Base-by-base conservation (phyloP, 23 red algal genomes). In the Gracilariopsis chorda region DNA sequence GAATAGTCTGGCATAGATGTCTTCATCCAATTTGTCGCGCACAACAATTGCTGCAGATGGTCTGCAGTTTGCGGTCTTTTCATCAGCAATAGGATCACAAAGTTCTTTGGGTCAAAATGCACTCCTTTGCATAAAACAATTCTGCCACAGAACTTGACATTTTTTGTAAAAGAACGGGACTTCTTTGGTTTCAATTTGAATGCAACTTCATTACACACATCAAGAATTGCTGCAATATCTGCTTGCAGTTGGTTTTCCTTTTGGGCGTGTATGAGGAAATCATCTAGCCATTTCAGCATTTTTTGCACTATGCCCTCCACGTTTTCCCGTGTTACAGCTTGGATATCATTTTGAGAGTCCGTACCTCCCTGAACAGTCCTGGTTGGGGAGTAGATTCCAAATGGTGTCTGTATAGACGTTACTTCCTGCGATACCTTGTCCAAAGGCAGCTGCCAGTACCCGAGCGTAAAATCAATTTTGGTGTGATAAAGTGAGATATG, bases 301-400 rank as follows among this genome's bases (percentile, higher is more conserved):
- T 64, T 41, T 21, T 47, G 28, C 3, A 60, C 7, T 30, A 0
- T 13, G 5, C 36, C 68, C 28, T 1, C 29, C 2, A 88, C 1
- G 8, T 4, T 42, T 40, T 29, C 44, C 57, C 1, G 51, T 29
- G 84, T 77, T 1, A 73, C 30, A 39, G 84, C 19, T 36, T 88
- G 65, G 23, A 49, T 74, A 58, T 72, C 62, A 37, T 87, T 87
- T 8, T 47, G 62, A 74, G 83, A 30, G 56, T 88, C 67, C 9
- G 41, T 75, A 19, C 44, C 37, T 74, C 83, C 83, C 43, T 87
- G 83, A 61, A 87, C n/a, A 23, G 74, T 40, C 14, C 83, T 11
- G 13, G 12, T n/a, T 11, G 83, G 64, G 35, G 62, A 44, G 48
- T 74, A 87, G 0, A 87, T 42, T 0, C 83, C 83, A 4, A 87